Evolutionary conservation across 306 rosid species (phyloP).

Genomic region (Crataegus laevigata): DNA sequence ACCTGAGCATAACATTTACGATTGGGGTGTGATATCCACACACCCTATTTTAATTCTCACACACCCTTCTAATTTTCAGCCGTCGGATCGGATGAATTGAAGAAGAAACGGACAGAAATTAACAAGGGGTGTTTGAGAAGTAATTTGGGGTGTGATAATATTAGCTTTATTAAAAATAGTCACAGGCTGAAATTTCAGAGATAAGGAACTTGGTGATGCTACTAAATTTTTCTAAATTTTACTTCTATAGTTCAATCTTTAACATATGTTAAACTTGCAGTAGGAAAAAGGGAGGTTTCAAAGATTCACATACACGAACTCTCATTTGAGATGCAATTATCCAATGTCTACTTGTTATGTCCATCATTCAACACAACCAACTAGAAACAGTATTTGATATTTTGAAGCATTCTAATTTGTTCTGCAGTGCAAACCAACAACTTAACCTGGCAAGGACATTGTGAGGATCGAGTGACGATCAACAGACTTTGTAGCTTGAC

Average conservation of each 20-base stretch:
- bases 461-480: neutral
- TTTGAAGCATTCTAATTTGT: neutral
- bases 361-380: neutral
- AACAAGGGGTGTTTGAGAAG: no score
- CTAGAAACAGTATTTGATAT: neutral
- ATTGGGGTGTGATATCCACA: no score
- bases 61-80: no score
- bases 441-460: neutral
- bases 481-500: neutral
- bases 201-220: no score
- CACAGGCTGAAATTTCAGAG: no score
- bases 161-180: no score
- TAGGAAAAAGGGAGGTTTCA: no score
- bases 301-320: neutral
- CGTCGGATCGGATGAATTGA: no score
- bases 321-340: neutral
- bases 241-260: neutral
- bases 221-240: no score
- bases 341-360: neutral
- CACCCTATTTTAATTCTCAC: no score
- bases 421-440: neutral
- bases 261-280: neutral
- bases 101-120: no score
- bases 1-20: neutral
- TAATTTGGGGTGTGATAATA: no score